Evolutionary conservation across 176 grass and related monocot genomes (phyloP).

Genomic region (Triticum monococcum): DNA sequence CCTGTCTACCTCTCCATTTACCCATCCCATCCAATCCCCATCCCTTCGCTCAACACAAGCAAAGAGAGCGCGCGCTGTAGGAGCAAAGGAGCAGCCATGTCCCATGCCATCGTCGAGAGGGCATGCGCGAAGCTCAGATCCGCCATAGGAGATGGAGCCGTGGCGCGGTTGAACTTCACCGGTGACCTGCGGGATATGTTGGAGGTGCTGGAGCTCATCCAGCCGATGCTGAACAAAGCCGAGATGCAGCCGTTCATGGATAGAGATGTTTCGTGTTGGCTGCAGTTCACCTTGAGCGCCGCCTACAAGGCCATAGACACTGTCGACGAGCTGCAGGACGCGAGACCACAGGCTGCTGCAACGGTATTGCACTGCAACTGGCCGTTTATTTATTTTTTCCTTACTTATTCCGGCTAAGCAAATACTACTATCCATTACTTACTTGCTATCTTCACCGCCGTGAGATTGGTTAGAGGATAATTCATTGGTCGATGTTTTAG

Average conservation of each 20-base stretch:
- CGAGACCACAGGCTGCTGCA: not conserved
- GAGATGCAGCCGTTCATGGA: no score
- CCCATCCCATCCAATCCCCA: no score
- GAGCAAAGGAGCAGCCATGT: not conserved
- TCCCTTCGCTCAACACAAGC: no score
- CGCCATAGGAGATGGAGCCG: not conserved
- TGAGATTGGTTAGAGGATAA: no score
- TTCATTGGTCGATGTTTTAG: no score
- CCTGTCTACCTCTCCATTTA: no score
- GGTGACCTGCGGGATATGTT: not conserved
- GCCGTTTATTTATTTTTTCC: not conserved
- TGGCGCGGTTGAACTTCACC: no score
- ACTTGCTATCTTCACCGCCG: no score
- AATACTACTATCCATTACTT: no score
- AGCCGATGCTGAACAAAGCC: not conserved
- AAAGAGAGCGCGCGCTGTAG: not conserved
- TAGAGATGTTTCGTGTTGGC: accelerated
- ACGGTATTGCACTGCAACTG: not conserved
- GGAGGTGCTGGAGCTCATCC: not conserved
- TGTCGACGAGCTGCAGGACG: not conserved
- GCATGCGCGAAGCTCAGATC: not conserved
- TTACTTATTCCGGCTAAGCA: no score
- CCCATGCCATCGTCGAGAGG: not conserved
- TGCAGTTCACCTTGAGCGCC: not conserved
- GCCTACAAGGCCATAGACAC: not conserved